Percentiles rank a stretch among this genome's conserved stretches.
Evolutionary conservation across 495 filamentous ascomycete genomes (phyloP).

Genomic region (Aspergillus wentii): DNA sequence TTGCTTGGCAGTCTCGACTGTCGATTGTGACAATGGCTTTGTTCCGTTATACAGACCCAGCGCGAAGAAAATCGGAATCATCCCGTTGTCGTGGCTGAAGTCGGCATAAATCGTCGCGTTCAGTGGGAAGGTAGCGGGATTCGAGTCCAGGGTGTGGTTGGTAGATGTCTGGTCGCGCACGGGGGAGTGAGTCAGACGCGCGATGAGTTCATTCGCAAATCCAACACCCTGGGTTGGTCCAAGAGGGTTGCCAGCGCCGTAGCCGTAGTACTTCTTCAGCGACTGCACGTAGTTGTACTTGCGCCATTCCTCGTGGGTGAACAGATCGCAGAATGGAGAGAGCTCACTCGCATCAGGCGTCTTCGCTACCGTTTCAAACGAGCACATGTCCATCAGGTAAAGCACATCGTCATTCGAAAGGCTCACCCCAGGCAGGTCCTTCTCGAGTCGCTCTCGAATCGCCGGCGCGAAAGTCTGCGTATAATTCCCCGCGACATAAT

Average conservation of each 20-base stretch:
- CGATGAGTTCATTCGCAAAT: conserved; percentile 78
- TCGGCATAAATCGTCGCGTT: conserved; percentile 66
- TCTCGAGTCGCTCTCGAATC: conserved; percentile 59
- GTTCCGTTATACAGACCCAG: conserved; percentile 69
- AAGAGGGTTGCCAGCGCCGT: conserved; percentile 66
- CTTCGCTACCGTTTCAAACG: conserved; percentile 68
- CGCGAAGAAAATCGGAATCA: conserved; percentile 67
- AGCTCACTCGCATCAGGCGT: conserved; percentile 23
- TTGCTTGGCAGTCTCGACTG: conserved; percentile 34
- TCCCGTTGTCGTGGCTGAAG: conserved; percentile 84
- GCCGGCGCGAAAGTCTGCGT: conserved; percentile 51
- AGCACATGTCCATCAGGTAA: conserved; percentile 78
- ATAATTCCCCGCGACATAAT: conserved; percentile 48
- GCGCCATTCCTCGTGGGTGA: conserved; percentile 63
- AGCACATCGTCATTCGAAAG: conserved; percentile 55
- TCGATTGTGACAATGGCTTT: conserved; percentile 38
- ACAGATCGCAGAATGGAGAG: conserved; percentile 69
- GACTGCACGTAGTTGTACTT: conserved; percentile 73
- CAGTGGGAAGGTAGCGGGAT: conserved; percentile 62
- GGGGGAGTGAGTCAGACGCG: conserved; percentile 61
- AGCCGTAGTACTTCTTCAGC: conserved; percentile 77
- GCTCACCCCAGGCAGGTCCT: conserved; percentile 54
- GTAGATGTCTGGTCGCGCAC: conserved; percentile 67
- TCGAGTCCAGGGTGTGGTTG: conserved; percentile 66
- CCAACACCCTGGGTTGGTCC: conserved; percentile 80